Conservation (phyloP, 2,329 filamentous ascomycete species). For the Pyricularia pennisetigena region DNA sequence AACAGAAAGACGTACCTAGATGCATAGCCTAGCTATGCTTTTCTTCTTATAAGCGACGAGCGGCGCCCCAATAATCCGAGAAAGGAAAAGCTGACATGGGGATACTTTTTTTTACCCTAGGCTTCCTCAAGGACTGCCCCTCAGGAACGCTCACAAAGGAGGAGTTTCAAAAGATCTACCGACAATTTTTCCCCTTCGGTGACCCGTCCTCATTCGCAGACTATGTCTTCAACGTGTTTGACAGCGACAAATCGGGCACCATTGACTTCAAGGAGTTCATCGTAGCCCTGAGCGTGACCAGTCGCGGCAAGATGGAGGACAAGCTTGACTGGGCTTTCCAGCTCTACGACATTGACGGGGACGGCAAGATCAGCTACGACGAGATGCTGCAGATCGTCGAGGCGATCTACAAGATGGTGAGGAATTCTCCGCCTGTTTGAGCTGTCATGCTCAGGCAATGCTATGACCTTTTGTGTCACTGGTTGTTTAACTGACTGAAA, state of each 20-base stretch:
- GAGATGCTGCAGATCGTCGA: conserved; percentile 99
- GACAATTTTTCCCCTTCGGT: conserved; percentile 98
- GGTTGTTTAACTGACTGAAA: not conserved
- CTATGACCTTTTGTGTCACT: not conserved
- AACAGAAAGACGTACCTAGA: too few species aligned
- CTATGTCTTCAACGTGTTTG: conserved; percentile 99
- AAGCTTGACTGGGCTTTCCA: conserved; percentile 99
- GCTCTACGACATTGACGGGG: conserved; percentile 96
- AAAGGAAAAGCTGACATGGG: not conserved
- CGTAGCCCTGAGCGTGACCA: conserved; percentile 92
- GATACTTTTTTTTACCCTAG: conserved; percentile 41
- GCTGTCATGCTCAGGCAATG: not conserved
- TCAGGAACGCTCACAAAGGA: conserved; percentile 95
- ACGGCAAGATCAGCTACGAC: conserved; percentile 97
- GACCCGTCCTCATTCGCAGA: conserved; percentile 96
- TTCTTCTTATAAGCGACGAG: not conserved
- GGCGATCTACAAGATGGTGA: conserved; percentile 99
- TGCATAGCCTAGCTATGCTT: not conserved
- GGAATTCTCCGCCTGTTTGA: not conserved
- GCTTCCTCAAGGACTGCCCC: conserved; percentile 96
- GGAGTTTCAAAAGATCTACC: conserved; percentile 99
- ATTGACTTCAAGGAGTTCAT: conserved; percentile 99
- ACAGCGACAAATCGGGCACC: conserved; percentile 91
- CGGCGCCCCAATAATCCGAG: not conserved
- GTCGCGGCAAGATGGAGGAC: conserved; percentile 97